Conservation (phyloP, 192 early-diverging fungal species). For the Borealophlyctis nickersoniae region DNA sequence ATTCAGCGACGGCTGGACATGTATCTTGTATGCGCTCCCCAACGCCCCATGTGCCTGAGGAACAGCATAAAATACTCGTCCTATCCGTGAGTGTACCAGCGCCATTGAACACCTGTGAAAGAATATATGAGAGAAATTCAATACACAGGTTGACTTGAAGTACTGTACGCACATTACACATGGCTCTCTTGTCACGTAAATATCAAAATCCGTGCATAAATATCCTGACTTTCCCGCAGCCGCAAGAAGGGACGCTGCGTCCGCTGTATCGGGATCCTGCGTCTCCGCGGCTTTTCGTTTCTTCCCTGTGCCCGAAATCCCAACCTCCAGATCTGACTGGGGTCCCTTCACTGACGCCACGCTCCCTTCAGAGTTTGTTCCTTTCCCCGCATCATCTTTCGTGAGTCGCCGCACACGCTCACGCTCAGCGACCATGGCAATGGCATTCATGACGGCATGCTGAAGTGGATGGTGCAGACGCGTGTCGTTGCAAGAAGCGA, state of each 20-base stretch:
- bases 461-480: constrained; percentile 59
- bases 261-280: neutral
- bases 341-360: constrained; percentile 3
- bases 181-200: constrained; percentile 80
- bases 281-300: constrained; percentile 13
- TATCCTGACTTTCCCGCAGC: constrained; percentile 47
- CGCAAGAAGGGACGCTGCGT: neutral
- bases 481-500: constrained; percentile 45
- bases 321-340: neutral
- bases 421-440: constrained; percentile 56
- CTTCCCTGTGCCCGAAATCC: constrained; percentile 2
- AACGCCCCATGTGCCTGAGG: constrained; percentile 34
- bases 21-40: constrained; percentile 63
- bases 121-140: constrained; percentile 16
- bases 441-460: constrained; percentile 80
- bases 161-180: constrained; percentile 73
- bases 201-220: constrained; percentile 77
- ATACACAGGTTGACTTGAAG: neutral
- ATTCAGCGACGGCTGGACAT: constrained; percentile 66
- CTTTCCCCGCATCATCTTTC: too few species aligned
- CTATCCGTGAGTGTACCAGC: constrained; percentile 87
- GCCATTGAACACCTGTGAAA: constrained; percentile 80
- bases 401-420: constrained; percentile 38
- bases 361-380: too few species aligned
- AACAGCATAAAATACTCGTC: constrained; percentile 73